Conservation (phyloP, 1,139 yeast genomes). For the Yamadazyma triangularis region DNA sequence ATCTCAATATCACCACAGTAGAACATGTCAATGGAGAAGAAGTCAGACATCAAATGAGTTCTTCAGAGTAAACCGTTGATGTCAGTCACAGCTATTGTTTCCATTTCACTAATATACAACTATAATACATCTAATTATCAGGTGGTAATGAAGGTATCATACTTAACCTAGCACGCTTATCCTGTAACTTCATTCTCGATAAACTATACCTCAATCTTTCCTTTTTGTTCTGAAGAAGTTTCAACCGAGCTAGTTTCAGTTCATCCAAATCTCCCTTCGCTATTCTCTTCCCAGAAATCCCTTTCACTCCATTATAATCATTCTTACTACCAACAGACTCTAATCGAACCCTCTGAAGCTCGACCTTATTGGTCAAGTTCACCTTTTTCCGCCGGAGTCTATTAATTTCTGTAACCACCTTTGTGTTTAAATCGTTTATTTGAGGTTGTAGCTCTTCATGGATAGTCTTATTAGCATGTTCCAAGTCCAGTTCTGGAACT, state of each 20-base stretch:
- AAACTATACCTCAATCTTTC: slow-evolving; percentile 35
- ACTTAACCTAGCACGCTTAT: slow-evolving; percentile 17
- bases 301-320: slow-evolving; percentile 3
- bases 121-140: slow-evolving; percentile 1
- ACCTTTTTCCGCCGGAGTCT: slow-evolving; percentile 23
- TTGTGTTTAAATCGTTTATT: slow-evolving; percentile 25
- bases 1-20: slow-evolving; percentile 41
- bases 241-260: slow-evolving; percentile 25
- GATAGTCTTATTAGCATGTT: slow-evolving; percentile 31
- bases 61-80: too few species aligned
- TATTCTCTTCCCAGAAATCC: slow-evolving; percentile 1
- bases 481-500: slow-evolving; percentile 38
- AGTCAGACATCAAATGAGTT: slow-evolving; percentile 4
- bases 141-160: slow-evolving; percentile 14
- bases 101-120: slow-evolving; percentile 4
- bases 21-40: slow-evolving; percentile 40
- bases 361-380: slow-evolving; percentile 26
- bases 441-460: slow-evolving; percentile 31
- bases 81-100: too few species aligned
- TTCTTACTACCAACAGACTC: slow-evolving; percentile 17
- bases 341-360: slow-evolving; percentile 29
- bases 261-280: slow-evolving; percentile 12
- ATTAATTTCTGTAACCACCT: slow-evolving; percentile 29
- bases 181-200: slow-evolving; percentile 18
- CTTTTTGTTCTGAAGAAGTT: slow-evolving; percentile 32